Base-by-base conservation (phyloP, 2,329 filamentous ascomycete species). In the Dryadomyces quercivorus region DNA sequence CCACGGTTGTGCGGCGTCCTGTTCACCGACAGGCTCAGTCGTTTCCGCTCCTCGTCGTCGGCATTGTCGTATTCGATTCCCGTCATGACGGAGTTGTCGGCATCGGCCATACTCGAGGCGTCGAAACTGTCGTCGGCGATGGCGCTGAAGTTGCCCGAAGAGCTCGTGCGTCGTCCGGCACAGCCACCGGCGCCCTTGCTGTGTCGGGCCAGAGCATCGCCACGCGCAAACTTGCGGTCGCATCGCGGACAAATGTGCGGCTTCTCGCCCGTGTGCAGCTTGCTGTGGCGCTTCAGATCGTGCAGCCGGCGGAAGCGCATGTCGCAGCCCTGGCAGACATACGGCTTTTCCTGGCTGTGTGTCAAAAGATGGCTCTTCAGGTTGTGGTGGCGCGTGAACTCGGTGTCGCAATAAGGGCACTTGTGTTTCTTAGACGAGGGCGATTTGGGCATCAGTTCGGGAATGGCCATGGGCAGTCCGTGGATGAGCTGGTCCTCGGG, bases 331-430 rank as follows among this genome's bases (percentile, higher is more conserved):
- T 88, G 84, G 66, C 93, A 98, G 31, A 93, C 81, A 65, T 93
- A 98, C 0, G 93, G 93, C 70, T 98, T 98, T 69, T 98, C 93
- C 74, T 98, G 92, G 64, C 91, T 96, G 69, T 97, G 93, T 0
- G 93, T 97, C 66, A 98, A 80, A 55, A 98, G 78, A 71, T 98
- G 93, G 62, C 90, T 96, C 72, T 97, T 98, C 31, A 97, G 79
- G 64, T 98, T 97, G 67, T 97, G 93, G 66, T 97, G 93, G 47
- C 93, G 82, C 31, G 93, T 98, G 62, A 98, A 98, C 64, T 95
- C 93, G 5, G 93, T 96, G 43, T 89, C 82, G 75, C 93, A 98
- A 68, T 95, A 95, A 0, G 89, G 92, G 65, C 93, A 98, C 68
- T 93, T 95, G 72, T 98, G 92, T 64, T 93, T 92, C 72, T 95